These are phyloP conservation scores for Pyricularia sp. DNA, from an alignment of 2,329 filamentous ascomycete genomes.

Conservation along the genomic window DNA sequence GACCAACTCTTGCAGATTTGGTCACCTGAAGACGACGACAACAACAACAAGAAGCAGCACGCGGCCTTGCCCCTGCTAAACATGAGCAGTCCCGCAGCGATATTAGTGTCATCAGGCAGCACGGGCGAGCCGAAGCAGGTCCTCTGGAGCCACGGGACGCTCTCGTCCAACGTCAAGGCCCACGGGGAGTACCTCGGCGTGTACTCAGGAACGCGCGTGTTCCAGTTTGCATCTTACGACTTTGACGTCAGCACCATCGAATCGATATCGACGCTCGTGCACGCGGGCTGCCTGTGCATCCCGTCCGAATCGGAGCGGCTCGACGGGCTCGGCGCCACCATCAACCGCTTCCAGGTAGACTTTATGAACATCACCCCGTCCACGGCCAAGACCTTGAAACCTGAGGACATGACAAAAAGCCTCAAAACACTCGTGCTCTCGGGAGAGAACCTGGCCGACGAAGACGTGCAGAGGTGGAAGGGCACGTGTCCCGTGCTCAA, in stretches of 20 bases:
- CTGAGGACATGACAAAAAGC: conserved; percentile 25
- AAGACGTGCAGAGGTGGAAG: conserved; percentile 33
- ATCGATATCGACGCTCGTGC: conserved; percentile 20
- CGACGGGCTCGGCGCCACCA: conserved; percentile 18
- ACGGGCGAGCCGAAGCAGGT: conserved; percentile 30
- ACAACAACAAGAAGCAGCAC: neutral
- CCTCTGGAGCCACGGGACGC: conserved; percentile 18
- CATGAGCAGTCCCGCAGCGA: conserved; percentile 12
- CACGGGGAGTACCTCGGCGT: conserved; percentile 13
- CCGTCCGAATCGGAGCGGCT: conserved; percentile 22
- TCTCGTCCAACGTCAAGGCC: conserved; percentile 18
- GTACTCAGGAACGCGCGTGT: conserved; percentile 11
- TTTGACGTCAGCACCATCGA: conserved; percentile 28
- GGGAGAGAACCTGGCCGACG: conserved; percentile 38
- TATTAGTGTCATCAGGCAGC: conserved; percentile 30
- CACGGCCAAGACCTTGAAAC: conserved; percentile 16
- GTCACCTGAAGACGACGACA: neutral
- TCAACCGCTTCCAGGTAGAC: conserved; percentile 2
- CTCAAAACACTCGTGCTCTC: conserved; percentile 33
- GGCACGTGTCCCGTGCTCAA: conserved; percentile 30
- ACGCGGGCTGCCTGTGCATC: conserved; percentile 24
- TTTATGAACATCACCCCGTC: conserved; percentile 10
- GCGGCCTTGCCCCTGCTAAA: neutral
- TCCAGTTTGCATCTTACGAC: conserved; percentile 26
- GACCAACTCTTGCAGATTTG: neutral